Evolutionary conservation across 306 rosid species (phyloP).

Genomic region (Vicia villosa): DNA sequence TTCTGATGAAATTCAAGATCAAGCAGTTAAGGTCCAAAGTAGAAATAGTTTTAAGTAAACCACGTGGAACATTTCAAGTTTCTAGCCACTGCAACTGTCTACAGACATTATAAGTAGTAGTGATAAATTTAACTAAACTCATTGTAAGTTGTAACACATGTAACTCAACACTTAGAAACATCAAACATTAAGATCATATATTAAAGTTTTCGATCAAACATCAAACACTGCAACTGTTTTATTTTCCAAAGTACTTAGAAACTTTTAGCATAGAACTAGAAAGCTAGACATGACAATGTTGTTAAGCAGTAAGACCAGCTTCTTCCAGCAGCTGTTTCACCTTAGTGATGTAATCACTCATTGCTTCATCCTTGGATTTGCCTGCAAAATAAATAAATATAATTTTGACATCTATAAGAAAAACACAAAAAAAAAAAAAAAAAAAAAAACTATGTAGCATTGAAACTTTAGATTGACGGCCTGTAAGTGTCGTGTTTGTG

Average conservation of each 20-base stretch:
- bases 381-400: constrained; percentile 46
- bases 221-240: constrained; percentile 38
- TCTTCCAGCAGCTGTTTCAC: constrained; percentile 90
- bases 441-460: background rate
- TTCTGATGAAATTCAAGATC: constrained; percentile 11
- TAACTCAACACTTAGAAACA: constrained; percentile 32
- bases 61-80: background rate
- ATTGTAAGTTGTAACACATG: constrained; percentile 15
- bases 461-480: background rate
- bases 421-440: no score
- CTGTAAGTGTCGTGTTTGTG: background rate
- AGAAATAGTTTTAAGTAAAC: constrained; percentile 13
- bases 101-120: constrained; percentile 23
- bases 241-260: constrained; percentile 35
- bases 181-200: constrained; percentile 20
- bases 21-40: constrained; percentile 9
- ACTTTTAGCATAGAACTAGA: constrained; percentile 34
- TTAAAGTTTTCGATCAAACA: constrained; percentile 35
- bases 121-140: constrained; percentile 12
- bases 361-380: constrained; percentile 88
- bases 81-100: constrained; percentile 23
- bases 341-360: constrained; percentile 84
- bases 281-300: constrained; percentile 21
- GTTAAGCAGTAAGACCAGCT: constrained; percentile 59
- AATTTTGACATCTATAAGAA: background rate